Percentiles rank a stretch among this genome's conserved stretches.
phyloP scores from a whole-genome alignment of 345 rosid genomes.

The Acer yangbiense region DNA sequence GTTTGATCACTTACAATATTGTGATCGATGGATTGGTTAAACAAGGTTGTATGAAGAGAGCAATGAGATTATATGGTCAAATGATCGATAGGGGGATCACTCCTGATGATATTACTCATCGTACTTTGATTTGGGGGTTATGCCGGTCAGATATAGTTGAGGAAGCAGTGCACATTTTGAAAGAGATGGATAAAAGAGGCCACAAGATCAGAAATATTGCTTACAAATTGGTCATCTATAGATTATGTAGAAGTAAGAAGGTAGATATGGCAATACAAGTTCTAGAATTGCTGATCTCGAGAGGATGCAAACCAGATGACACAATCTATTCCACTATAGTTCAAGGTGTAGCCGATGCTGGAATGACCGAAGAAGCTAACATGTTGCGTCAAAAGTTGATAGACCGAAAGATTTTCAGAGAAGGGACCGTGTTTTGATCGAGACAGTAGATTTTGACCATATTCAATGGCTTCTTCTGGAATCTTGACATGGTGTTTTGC shows the following conservation, averaged over 20 bases:
- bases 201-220: conserved; percentile 47
- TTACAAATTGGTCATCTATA: conserved; percentile 54
- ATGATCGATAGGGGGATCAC: conserved; percentile 55
- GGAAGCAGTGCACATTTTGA: conserved; percentile 59
- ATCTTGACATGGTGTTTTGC: neutral
- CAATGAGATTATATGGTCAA: conserved; percentile 49
- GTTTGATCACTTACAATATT: conserved; percentile 68
- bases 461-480: neutral
- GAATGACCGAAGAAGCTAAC: conserved; percentile 63
- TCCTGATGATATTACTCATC: conserved; percentile 79
- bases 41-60: conserved; percentile 54
- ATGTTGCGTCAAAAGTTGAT: conserved; percentile 52
- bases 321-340: conserved; percentile 41
- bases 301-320: conserved; percentile 54
- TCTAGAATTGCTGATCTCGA: conserved; percentile 67
- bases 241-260: conserved; percentile 58
- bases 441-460: neutral
- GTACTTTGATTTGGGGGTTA: conserved; percentile 70
- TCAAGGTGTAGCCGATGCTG: conserved; percentile 55
- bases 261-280: conserved; percentile 67
- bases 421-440: conserved; percentile 11
- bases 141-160: conserved; percentile 47
- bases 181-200: conserved; percentile 54
- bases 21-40: conserved; percentile 71
- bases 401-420: conserved; percentile 41